Evolutionary conservation across 1,139 yeast species (phyloP), one percentile per base, ranked within the genome.

Genomic region (Diutina pseudorugosa): DNA sequence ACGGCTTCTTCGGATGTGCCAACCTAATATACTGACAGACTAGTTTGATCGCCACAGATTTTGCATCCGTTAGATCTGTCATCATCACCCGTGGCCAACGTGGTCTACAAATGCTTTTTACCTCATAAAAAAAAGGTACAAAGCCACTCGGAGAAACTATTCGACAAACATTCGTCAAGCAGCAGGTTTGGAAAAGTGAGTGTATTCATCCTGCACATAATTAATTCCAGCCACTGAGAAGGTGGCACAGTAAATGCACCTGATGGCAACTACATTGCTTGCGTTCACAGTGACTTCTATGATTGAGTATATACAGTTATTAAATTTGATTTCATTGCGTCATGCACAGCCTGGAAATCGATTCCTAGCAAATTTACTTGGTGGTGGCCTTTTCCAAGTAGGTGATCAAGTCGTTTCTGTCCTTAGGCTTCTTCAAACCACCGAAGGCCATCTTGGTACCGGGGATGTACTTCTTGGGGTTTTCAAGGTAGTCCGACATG

Each of bases 361-460:
- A 30, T 30, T 30, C 36, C 36, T 30, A 30, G 20, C 42, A 6
- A 40, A 45, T 16, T 45, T 45, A 45, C 44, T 41, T 12, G 18
- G 49, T 3, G 71, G 88, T 76, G 61, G 96, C 95, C 58, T 72
- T 71, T 63, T 77, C 80, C 77, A 91, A 82, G 86, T 89, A 93
- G 64, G 98, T 81, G 66, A 93, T 76, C 73, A 93, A 79, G 72
- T 93, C 98, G 77, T 89, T 87, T 84, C 98, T 89, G 81, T 93
- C 98, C 86, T 90, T 93, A 62, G 91, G 83, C 83, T 93, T 93
- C 93, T 93, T 93, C 75, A 93, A 84, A 77, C 98, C 98, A 78
- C 97, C 98, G 67, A 93, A 93, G 61, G 98, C 98, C 98, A 93
- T 93, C 85, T 93, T 93, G 79, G 98, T 93, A 75, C 98, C 98